Evolutionary conservation across 192 early-diverging fungal species (phyloP).

Genomic region (Backusella macrospora): DNA sequence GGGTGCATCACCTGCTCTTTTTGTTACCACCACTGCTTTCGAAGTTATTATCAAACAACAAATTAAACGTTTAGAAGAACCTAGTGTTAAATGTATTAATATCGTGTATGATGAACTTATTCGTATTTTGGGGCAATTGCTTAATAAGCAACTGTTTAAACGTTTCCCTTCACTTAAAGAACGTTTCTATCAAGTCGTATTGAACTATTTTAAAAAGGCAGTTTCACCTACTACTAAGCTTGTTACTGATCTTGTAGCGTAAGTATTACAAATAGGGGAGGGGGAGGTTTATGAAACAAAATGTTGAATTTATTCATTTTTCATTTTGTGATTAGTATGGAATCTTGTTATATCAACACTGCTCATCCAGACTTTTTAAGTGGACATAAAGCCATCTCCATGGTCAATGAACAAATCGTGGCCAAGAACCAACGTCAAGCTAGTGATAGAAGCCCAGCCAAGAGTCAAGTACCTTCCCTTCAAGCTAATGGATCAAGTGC

Average conservation of each 20-base stretch:
- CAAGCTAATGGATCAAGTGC: conserved; percentile 20
- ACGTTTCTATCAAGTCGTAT: conserved; percentile 90
- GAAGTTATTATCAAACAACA: conserved; percentile 99
- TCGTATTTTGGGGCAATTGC: conserved; percentile 89
- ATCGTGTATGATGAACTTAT: conserved; percentile 99
- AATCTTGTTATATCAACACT: conserved; percentile 98
- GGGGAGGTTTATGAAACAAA: no score
- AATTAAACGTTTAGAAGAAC: conserved; percentile 97
- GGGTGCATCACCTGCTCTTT: conserved; percentile 96
- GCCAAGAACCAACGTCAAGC: conserved; percentile 32
- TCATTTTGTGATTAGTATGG: conserved; percentile 84
- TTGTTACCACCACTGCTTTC: conserved; percentile 98
- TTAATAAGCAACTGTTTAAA: conserved; percentile 92
- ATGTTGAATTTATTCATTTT: no score
- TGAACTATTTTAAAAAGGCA: conserved; percentile 92
- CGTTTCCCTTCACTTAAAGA: conserved; percentile 96
- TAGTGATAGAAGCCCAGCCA: conserved; percentile 13
- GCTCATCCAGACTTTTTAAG: conserved; percentile 98
- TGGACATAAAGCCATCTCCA: conserved; percentile 93
- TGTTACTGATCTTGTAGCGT: conserved; percentile 88
- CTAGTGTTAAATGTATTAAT: conserved; percentile 91
- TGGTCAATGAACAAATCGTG: conserved; percentile 76
- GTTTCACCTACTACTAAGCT: conserved; percentile 93
- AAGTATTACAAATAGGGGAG: conserved; percentile 23
- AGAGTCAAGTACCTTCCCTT: conserved; percentile 23